phyloP scores from a whole-genome alignment of 1,139 yeast species.

The Eremothecium sinecaudum region DNA sequence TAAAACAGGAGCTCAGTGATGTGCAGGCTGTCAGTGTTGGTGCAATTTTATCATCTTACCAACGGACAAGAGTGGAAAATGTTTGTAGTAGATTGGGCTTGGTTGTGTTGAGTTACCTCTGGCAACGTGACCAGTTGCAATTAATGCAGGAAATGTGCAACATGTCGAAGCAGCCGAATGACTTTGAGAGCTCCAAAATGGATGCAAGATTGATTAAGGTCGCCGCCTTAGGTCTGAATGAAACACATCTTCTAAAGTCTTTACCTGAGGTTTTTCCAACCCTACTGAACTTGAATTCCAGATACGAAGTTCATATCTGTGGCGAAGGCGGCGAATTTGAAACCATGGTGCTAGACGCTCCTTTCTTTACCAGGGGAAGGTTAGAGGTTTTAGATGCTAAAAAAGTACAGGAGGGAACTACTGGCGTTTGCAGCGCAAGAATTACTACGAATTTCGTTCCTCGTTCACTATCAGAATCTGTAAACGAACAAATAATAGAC shows the following conservation, averaged over 20 bases:
- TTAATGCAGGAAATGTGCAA: constrained; percentile 75
- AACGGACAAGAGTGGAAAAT: constrained; percentile 84
- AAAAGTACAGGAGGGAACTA: constrained; percentile 41
- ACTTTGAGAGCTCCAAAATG: constrained; percentile 32
- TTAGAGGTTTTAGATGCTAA: constrained; percentile 39
- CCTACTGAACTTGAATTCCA: constrained; percentile 46
- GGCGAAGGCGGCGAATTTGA: constrained; percentile 99
- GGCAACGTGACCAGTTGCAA: constrained; percentile 80
- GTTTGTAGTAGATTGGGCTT: constrained; percentile 70
- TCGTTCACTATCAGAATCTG: constrained; percentile 27
- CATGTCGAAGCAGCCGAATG: constrained; percentile 18
- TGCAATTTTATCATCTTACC: constrained; percentile 88
- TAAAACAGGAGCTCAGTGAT: constrained; percentile 54
- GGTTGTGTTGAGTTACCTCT: constrained; percentile 62
- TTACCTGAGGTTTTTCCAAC: constrained; percentile 54
- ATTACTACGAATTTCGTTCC: constrained; percentile 33
- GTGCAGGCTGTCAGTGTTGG: constrained; percentile 86
- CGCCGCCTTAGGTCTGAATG: constrained; percentile 77
- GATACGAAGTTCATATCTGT: constrained; percentile 82
- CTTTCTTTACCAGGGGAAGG: constrained; percentile 53
- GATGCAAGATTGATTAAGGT: constrained; percentile 87
- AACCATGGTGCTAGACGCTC: constrained; percentile 82
- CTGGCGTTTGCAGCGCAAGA: constrained; percentile 60
- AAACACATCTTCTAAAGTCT: constrained; percentile 57
- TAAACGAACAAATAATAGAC: constrained; percentile 26